Evolutionary conservation across 768 basidiomycete genomes (phyloP).

Genomic region (Pleurotus tuber-regium): DNA sequence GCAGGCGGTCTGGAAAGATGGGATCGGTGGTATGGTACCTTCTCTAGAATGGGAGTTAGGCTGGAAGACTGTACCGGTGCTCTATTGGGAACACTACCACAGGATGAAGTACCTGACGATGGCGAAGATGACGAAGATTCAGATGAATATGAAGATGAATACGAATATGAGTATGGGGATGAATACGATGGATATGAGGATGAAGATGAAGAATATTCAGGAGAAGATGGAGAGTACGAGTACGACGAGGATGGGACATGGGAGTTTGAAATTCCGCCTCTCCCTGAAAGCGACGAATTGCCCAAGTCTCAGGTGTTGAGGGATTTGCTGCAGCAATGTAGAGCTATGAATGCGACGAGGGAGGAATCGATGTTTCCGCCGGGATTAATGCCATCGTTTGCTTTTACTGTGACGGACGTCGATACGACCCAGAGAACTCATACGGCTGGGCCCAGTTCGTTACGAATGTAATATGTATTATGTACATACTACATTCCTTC

Average conservation of each 20-base stretch:
- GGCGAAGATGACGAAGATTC: conserved; percentile 23
- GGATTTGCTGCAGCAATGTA: conserved; percentile 55
- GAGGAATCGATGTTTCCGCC: conserved; percentile 35
- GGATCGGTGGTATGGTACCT: conserved; percentile 68
- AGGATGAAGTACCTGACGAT: conserved; percentile 25
- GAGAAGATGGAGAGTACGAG: conserved; percentile 25
- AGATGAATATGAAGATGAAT: conserved; percentile 28
- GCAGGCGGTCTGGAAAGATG: conserved; percentile 52
- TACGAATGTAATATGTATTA: no score
- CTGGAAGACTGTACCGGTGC: conserved; percentile 79
- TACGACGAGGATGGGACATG: conserved; percentile 30
- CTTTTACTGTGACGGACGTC: no score
- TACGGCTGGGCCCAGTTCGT: no score
- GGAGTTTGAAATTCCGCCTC: conserved; percentile 25
- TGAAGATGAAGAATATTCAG: conserved; percentile 29
- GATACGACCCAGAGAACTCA: no score
- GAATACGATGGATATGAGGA: conserved; percentile 23
- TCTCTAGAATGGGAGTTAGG: conserved; percentile 45
- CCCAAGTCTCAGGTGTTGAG: conserved; percentile 43
- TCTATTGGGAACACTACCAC: conserved; percentile 50
- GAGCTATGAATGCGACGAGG: conserved; percentile 43
- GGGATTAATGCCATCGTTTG: no score
- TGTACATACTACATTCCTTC: no score
- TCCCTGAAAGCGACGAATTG: conserved; percentile 23
- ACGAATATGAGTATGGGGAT: conserved; percentile 30